Evolutionary conservation across 1,284 basidiomycete genomes (phyloP).

Genomic region (Exobasidium cylindrosporum): DNA sequence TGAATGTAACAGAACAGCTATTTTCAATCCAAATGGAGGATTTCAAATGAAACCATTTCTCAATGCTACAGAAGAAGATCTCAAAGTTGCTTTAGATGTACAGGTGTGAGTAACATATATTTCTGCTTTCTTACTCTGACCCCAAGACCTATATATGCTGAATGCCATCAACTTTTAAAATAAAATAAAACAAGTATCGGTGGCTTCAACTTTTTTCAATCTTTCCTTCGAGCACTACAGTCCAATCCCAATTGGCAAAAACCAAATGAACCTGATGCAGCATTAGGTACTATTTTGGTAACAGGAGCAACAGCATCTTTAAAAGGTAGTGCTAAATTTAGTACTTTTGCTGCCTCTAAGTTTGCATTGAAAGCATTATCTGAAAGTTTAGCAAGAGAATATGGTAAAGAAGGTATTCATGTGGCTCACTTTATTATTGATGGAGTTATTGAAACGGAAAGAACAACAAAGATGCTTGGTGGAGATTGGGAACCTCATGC

Average conservation of each 20-base stretch:
- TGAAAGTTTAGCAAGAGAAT: constrained; percentile 11
- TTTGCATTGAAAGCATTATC: background rate
- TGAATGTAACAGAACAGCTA: too few relatives aligned
- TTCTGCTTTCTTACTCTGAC: too few relatives aligned
- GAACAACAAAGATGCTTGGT: background rate
- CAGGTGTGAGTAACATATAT: constrained; percentile 6
- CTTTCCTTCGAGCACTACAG: constrained; percentile 9
- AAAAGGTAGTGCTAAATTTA: constrained; percentile 1
- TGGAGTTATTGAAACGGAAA: constrained; percentile 9
- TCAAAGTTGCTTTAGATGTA: background rate
- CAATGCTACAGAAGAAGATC: constrained; percentile 4
- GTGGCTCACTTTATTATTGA: constrained; percentile 14
- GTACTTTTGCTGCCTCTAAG: constrained; percentile 9
- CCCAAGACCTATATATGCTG: too few relatives aligned
- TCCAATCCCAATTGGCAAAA: background rate
- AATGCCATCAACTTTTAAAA: background rate
- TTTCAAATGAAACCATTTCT: constrained; percentile 6
- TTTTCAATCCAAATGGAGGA: constrained; percentile 4
- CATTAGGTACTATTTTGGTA: background rate
- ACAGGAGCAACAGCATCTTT: constrained; percentile 13
- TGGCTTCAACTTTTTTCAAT: constrained; percentile 6
- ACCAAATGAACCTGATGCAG: background rate
- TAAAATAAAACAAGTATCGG: constrained; percentile 10
- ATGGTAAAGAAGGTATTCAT: constrained; percentile 13
- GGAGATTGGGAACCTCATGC: constrained; percentile 21